Evolutionary conservation across 2,329 filamentous ascomycete genomes (phyloP).

Genomic region (Penicillium palitans): DNA sequence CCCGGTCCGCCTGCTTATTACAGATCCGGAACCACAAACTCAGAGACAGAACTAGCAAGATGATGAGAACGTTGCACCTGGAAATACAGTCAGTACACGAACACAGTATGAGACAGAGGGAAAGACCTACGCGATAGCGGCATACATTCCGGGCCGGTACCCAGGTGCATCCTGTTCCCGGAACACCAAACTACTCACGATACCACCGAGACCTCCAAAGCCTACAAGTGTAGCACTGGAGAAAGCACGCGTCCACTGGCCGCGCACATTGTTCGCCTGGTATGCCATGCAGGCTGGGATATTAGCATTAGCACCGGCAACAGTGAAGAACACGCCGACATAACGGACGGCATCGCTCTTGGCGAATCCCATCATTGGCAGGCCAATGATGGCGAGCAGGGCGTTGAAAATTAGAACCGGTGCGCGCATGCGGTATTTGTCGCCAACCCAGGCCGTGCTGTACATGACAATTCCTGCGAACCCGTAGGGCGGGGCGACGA

Average conservation of each 20-base stretch:
- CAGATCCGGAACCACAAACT: slow-evolving; percentile 36
- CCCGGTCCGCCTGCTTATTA: slow-evolving; percentile 38
- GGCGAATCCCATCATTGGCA: slow-evolving; percentile 72
- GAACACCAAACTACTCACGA: slow-evolving; percentile 73
- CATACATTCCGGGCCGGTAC: slow-evolving; percentile 39
- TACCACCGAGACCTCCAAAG: slow-evolving; percentile 75
- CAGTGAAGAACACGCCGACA: slow-evolving; percentile 73
- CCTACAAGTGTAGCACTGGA: slow-evolving; percentile 74
- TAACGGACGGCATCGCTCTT: slow-evolving; percentile 60
- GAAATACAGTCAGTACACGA: slow-evolving; percentile 8
- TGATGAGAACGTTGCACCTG: slow-evolving; percentile 38
- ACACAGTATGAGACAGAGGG: neutral
- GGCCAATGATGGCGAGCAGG: slow-evolving; percentile 65
- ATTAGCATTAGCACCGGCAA: slow-evolving; percentile 75
- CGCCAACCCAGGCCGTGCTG: slow-evolving; percentile 60
- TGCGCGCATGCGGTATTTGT: slow-evolving; percentile 65
- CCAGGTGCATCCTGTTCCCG: slow-evolving; percentile 44
- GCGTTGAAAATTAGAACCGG: slow-evolving; percentile 67
- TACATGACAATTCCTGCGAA: slow-evolving; percentile 66
- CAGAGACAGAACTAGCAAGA: slow-evolving; percentile 31
- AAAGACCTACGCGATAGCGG: slow-evolving; percentile 32
- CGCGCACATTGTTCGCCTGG: slow-evolving; percentile 84
- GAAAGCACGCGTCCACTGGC: slow-evolving; percentile 85
- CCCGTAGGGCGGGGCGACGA: slow-evolving; percentile 68
- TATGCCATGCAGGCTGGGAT: slow-evolving; percentile 73